Percentiles rank a stretch among this genome's conserved stretches.
phyloP scores from a whole-genome alignment of 2,329 filamentous ascomycete genomes.

The Pseudogymnoascus sp. region DNA sequence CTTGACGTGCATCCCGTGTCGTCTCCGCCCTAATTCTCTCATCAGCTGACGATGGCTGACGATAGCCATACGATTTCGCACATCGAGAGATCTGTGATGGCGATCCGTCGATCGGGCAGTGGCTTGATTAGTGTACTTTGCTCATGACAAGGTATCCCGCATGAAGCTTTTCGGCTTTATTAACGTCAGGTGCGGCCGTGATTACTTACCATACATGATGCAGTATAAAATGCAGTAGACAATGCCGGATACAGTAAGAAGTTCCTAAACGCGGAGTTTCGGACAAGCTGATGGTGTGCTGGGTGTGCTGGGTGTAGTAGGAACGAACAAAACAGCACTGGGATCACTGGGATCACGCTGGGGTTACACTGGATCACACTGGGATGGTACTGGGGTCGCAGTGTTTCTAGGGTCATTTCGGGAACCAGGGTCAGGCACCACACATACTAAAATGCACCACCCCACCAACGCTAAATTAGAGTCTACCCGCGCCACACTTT shows the following conservation, averaged over 20 bases:
- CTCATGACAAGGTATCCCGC: background rate
- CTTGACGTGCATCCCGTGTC: background rate
- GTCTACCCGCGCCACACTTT: background rate
- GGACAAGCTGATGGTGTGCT: background rate
- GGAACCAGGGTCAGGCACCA: background rate
- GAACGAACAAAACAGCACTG: background rate
- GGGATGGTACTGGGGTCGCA: too few relatives aligned
- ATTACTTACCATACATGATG: background rate
- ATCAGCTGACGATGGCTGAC: background rate
- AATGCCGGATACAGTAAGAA: background rate
- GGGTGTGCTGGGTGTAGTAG: background rate
- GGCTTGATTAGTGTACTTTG: background rate
- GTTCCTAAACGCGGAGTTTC: background rate
- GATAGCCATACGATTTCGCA: background rate
- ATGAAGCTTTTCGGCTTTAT: background rate
- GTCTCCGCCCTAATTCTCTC: background rate
- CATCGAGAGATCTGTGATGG: background rate
- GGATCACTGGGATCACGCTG: background rate
- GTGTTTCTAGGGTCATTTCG: background rate
- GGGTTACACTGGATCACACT: background rate
- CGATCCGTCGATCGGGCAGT: background rate
- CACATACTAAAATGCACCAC: background rate
- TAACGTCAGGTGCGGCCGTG: background rate
- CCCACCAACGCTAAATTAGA: conserved; percentile 3
- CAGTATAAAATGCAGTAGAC: background rate